Evolutionary conservation across 306 rosid species (phyloP).

Genomic region (Rosa chinensis): DNA sequence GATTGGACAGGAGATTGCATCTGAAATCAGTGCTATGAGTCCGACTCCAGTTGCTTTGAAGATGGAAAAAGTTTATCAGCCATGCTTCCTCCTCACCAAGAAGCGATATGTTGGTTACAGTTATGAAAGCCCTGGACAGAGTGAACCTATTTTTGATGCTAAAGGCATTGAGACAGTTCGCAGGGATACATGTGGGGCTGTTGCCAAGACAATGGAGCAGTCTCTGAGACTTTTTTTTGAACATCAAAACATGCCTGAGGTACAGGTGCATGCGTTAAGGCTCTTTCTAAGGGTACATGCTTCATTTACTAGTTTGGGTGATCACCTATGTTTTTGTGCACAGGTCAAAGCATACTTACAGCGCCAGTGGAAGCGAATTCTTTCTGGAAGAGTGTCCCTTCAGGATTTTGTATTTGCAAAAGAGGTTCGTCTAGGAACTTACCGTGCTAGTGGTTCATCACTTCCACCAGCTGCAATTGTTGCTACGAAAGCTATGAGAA

Average conservation of each 20-base stretch:
- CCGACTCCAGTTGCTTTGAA: constrained; percentile 91
- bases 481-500: constrained; percentile 83
- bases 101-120: constrained; percentile 97
- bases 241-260: constrained; percentile 66
- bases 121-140: constrained; percentile 76
- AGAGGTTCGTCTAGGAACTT: constrained; percentile 90
- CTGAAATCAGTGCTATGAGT: constrained; percentile 84
- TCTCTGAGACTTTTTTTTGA: constrained; percentile 84
- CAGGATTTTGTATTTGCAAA: constrained; percentile 93
- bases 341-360: constrained; percentile 76
- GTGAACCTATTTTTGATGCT: constrained; percentile 82
- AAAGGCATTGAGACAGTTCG: constrained; percentile 97
- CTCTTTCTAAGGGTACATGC: neutral
- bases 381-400: constrained; percentile 71
- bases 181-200: constrained; percentile 91
- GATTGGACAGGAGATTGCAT: constrained; percentile 89
- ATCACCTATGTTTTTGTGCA: neutral
- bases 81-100: constrained; percentile 91
- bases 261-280: constrained; percentile 26
- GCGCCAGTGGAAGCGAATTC: constrained; percentile 89
- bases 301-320: constrained; percentile 23
- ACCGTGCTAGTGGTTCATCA: constrained; percentile 67
- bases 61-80: constrained; percentile 90
- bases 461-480: constrained; percentile 99
- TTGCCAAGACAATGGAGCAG: constrained; percentile 84